These are phyloP conservation scores for Thelonectria rubi DNA, from an alignment of 2,329 filamentous ascomycete genomes.

Conservation along the genomic window DNA sequence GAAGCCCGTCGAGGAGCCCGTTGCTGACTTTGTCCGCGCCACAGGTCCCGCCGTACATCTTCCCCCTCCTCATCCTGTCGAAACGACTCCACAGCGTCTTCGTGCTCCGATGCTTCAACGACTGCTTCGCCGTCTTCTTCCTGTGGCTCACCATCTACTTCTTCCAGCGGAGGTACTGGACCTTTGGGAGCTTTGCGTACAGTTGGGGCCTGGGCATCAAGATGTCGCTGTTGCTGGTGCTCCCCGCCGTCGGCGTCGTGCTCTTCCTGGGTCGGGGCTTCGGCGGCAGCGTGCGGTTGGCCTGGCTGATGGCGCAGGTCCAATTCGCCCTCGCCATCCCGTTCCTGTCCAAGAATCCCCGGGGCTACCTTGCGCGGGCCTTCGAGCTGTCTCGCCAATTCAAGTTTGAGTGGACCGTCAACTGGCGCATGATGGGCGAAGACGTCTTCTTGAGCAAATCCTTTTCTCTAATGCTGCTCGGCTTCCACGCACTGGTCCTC, in stretches of 20 bases:
- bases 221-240: slow-evolving; percentile 86
- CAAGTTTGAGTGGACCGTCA: slow-evolving; percentile 98
- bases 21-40: not conserved
- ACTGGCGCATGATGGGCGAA: slow-evolving; percentile 96
- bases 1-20: not conserved
- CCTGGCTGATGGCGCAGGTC: slow-evolving; percentile 76
- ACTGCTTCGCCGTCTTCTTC: slow-evolving; percentile 86
- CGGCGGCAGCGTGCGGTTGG: slow-evolving; percentile 70
- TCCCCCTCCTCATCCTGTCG: slow-evolving; percentile 85
- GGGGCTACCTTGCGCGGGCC: slow-evolving; percentile 80
- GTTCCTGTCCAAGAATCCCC: slow-evolving; percentile 72
- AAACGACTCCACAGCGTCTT: slow-evolving; percentile 96
- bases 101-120: slow-evolving; percentile 92
- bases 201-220: slow-evolving; percentile 88
- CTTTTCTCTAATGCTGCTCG: slow-evolving; percentile 75
- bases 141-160: slow-evolving; percentile 83
- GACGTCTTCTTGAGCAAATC: slow-evolving; percentile 74
- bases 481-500: slow-evolving; percentile 72
- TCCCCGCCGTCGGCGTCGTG: slow-evolving; percentile 82
- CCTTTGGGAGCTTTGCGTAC: slow-evolving; percentile 75
- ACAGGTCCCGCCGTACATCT: slow-evolving; percentile 86
- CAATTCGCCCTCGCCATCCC: slow-evolving; percentile 75
- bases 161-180: slow-evolving; percentile 80
- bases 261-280: slow-evolving; percentile 79
- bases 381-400: slow-evolving; percentile 94